Conservation (phyloP, 2,329 filamentous ascomycete genomes). For the Davidsoniella neocaledoniae region DNA sequence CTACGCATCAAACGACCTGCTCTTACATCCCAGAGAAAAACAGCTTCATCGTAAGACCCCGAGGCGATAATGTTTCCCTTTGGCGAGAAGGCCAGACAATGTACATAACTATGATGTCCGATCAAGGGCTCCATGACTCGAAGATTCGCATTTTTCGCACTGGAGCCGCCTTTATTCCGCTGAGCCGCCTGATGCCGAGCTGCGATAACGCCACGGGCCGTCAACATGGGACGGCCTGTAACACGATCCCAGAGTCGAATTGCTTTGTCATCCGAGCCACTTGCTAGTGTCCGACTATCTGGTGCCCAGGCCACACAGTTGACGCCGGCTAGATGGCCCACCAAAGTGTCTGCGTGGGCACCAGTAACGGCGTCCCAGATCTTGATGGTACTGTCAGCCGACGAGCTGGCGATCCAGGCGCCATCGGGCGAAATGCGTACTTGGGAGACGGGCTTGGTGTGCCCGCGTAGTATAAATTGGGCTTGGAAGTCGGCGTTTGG, state of each 20-base stretch:
- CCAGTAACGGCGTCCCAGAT: slow-evolving; percentile 75
- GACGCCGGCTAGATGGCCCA: slow-evolving; percentile 84
- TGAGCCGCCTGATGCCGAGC: slow-evolving; percentile 14
- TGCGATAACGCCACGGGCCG: slow-evolving; percentile 22
- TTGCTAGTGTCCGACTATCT: slow-evolving; percentile 72
- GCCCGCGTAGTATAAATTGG: slow-evolving; percentile 57
- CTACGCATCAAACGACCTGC: slow-evolving; percentile 77
- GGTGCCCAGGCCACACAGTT: slow-evolving; percentile 91
- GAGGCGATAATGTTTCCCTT: slow-evolving; percentile 95
- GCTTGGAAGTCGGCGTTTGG: slow-evolving; percentile 56
- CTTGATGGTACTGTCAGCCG: slow-evolving; percentile 78
- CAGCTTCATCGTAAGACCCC: slow-evolving; percentile 91
- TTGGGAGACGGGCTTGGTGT: slow-evolving; percentile 62
- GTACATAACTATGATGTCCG: slow-evolving; percentile 93
- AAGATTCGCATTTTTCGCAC: slow-evolving; percentile 17
- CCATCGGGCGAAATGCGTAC: slow-evolving; percentile 87
- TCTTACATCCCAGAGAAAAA: slow-evolving; percentile 91
- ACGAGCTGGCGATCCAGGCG: slow-evolving; percentile 74
- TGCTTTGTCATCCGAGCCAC: slow-evolving; percentile 88
- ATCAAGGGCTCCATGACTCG: slow-evolving; percentile 38
- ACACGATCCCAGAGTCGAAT: slow-evolving; percentile 80
- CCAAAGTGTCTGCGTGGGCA: slow-evolving; percentile 67
- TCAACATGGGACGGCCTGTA: slow-evolving; percentile 37
- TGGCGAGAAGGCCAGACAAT: slow-evolving; percentile 85
- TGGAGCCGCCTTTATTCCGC: slow-evolving; percentile 16